Percentiles rank a stretch among this genome's conserved stretches.
These are phyloP conservation scores for Taphrina flavorubra DNA, from an alignment of 1,139 yeast species.

Conservation along the genomic window DNA sequence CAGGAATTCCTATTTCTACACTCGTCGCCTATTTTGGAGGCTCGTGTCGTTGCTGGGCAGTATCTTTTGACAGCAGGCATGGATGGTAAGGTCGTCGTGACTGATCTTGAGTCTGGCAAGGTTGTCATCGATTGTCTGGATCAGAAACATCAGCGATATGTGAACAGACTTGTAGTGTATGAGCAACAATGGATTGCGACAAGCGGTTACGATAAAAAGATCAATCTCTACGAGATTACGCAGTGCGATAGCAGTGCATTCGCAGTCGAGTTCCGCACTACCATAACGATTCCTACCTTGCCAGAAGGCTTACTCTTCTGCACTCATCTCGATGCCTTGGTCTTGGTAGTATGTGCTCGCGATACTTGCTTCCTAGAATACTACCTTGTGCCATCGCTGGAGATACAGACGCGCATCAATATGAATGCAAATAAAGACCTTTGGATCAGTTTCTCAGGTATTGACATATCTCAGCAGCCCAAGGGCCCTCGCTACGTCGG, in stretches of 20 bases:
- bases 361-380: conserved; percentile 67
- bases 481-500: conserved; percentile 46
- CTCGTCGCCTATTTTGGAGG: conserved; percentile 45
- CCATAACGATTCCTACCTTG: not conserved
- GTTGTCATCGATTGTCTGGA: conserved; percentile 48
- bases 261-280: not conserved
- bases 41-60: conserved; percentile 44
- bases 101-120: conserved; percentile 43
- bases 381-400: conserved; percentile 49
- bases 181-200: conserved; percentile 57
- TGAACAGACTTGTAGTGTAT: conserved; percentile 54
- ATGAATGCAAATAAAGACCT: conserved; percentile 77
- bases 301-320: conserved; percentile 24
- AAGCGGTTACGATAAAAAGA: conserved; percentile 66
- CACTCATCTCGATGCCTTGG: not conserved
- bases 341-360: conserved; percentile 21
- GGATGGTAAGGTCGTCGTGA: conserved; percentile 50
- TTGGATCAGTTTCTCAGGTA: conserved; percentile 69
- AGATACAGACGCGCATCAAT: conserved; percentile 60
- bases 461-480: conserved; percentile 55
- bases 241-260: not conserved
- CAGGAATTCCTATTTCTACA: conserved; percentile 46
- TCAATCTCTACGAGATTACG: conserved; percentile 48
- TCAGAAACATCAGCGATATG: conserved; percentile 54
- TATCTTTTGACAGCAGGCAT: conserved; percentile 51